Percentiles rank a stretch among this genome's conserved stretches.
phyloP scores from a whole-genome alignment of 768 basidiomycete species.

The Saitozyma podzolica region DNA sequence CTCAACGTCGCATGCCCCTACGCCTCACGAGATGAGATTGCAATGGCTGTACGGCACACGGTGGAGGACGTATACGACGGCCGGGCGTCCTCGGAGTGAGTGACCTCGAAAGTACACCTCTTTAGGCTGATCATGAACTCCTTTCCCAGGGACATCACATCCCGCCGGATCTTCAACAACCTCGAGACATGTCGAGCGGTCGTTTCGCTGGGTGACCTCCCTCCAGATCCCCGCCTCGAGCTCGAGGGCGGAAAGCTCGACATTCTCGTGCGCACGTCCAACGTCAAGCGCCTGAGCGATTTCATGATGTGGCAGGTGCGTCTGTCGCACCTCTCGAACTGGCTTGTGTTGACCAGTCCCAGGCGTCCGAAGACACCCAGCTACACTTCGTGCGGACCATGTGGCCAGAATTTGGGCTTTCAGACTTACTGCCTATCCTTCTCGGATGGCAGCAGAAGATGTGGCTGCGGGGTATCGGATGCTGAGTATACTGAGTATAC shows the following conservation, averaged over 20 bases:
- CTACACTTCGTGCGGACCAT: conserved; percentile 79
- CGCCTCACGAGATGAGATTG: conserved; percentile 85
- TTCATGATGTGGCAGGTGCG: conserved; percentile 94
- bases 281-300: conserved; percentile 83
- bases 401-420: conserved; percentile 91
- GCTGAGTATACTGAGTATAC: conserved; percentile 2
- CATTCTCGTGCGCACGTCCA: conserved; percentile 85
- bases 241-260: conserved; percentile 59
- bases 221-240: neutral
- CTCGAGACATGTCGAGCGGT: conserved; percentile 22
- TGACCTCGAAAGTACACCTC: neutral
- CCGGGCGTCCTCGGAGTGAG: conserved; percentile 1
- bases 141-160: conserved; percentile 22
- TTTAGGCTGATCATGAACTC: neutral
- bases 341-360: neutral
- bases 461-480: conserved; percentile 56
- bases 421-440: conserved; percentile 82
- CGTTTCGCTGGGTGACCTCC: neutral
- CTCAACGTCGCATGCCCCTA: conserved; percentile 94
- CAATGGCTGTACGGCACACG: conserved; percentile 66
- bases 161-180: conserved; percentile 25
- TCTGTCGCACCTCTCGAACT: conserved; percentile 8
- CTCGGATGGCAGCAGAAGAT: conserved; percentile 81
- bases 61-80: conserved; percentile 24
- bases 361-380: conserved; percentile 82